Evolutionary conservation across 306 rosid genomes (phyloP).

Genomic region (Carpinus fangiana): DNA sequence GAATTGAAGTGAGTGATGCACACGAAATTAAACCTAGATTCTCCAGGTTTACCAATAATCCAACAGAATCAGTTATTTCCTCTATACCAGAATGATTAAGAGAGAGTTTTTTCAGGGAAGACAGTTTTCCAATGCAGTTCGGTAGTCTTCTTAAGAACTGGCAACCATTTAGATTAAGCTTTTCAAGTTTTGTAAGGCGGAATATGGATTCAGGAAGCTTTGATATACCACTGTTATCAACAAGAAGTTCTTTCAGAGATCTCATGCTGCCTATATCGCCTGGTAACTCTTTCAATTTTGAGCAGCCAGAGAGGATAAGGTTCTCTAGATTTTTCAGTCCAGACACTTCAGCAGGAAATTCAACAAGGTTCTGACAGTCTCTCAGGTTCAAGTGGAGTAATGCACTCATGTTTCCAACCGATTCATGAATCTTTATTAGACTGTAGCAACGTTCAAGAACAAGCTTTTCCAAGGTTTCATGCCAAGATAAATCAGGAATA

Average conservation of each 20-base stretch:
- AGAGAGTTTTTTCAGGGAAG: constrained; percentile 50
- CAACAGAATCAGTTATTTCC: constrained; percentile 50
- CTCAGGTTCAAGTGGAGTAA: constrained; percentile 50
- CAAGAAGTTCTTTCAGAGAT: constrained; percentile 44
- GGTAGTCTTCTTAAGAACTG: constrained; percentile 40
- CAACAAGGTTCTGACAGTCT: constrained; percentile 37
- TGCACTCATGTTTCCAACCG: constrained; percentile 39
- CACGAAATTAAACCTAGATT: constrained; percentile 46
- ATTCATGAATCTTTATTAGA: constrained; percentile 47
- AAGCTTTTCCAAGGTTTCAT: constrained; percentile 48
- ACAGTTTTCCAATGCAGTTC: constrained; percentile 39
- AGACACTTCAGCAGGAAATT: constrained; percentile 50
- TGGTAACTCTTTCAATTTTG: constrained; percentile 45
- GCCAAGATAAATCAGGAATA: constrained; percentile 58
- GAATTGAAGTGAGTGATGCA: constrained; percentile 44
- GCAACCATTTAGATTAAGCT: constrained; percentile 43
- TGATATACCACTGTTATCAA: constrained; percentile 38
- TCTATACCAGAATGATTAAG: constrained; percentile 40
- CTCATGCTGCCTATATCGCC: constrained; percentile 34
- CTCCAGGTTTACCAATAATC: constrained; percentile 54
- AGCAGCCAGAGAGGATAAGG: constrained; percentile 46
- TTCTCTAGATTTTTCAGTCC: constrained; percentile 52
- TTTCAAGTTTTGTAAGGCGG: constrained; percentile 44
- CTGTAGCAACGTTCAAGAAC: constrained; percentile 45
- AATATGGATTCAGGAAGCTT: constrained; percentile 53